Evolutionary conservation across 495 filamentous ascomycete genomes (phyloP).

Genomic region (Talaromyces proteolyticus): DNA sequence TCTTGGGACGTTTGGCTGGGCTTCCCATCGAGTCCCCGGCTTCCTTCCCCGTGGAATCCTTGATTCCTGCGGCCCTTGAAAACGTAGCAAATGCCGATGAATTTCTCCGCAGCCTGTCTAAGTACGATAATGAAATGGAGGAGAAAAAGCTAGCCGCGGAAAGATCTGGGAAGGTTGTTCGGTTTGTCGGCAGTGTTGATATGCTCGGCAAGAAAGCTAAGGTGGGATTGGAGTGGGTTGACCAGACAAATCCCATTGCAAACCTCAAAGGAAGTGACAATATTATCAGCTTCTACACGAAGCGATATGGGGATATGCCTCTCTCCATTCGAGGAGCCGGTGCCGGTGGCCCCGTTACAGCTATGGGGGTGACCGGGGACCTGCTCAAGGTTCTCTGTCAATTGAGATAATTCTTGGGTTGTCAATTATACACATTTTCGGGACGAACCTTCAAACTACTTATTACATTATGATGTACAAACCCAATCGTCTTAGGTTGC

Average conservation of each 20-base stretch:
- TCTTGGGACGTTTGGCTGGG: constrained; percentile 78
- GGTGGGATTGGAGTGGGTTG: constrained; percentile 85
- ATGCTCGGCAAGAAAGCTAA: constrained; percentile 67
- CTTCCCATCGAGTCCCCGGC: constrained; percentile 90
- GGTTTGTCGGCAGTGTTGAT: constrained; percentile 89
- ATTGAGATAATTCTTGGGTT: too few relatives aligned
- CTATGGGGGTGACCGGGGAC: constrained; percentile 91
- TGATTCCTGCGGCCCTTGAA: constrained; percentile 68
- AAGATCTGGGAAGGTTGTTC: constrained; percentile 81
- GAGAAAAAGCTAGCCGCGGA: constrained; percentile 70
- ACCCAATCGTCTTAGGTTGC: too few relatives aligned
- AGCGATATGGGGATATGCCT: constrained; percentile 83
- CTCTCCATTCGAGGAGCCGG: constrained; percentile 92
- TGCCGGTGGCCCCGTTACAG: constrained; percentile 90
- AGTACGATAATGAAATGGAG: constrained; percentile 81
- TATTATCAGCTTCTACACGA: constrained; percentile 96
- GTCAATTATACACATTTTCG: too few relatives aligned
- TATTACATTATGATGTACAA: too few relatives aligned
- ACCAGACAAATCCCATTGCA: constrained; percentile 78
- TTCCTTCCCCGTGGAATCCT: constrained; percentile 80
- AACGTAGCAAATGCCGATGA: constrained; percentile 56
- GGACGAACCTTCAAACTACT: too few relatives aligned
- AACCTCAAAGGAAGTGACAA: constrained; percentile 95
- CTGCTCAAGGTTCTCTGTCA: constrained; percentile 90
- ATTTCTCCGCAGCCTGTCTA: constrained; percentile 72